These are phyloP conservation scores for Mercurialis annua DNA, from an alignment of 345 rosid genomes.

Conservation along the genomic window DNA sequence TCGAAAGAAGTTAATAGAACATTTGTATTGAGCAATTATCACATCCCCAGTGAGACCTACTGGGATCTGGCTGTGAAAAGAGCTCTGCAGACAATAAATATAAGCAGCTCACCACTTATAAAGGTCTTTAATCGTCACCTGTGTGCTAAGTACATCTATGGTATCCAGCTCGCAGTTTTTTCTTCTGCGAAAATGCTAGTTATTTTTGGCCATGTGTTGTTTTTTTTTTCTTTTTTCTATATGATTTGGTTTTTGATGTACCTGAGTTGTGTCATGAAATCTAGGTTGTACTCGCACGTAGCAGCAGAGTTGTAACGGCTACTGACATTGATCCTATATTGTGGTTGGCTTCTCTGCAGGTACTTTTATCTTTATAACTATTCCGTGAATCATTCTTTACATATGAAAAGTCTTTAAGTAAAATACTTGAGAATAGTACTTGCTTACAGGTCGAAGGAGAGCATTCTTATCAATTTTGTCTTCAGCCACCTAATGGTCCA, in stretches of 20 bases:
- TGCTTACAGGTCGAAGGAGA: conserved; percentile 65
- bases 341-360: conserved; percentile 87
- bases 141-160: neutral
- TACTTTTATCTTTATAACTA: conserved; percentile 13
- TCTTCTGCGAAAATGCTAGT: neutral
- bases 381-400: conserved; percentile 9
- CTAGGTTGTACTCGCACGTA: conserved; percentile 88
- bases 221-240: no score
- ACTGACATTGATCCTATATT: conserved; percentile 67
- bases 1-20: conserved; percentile 43
- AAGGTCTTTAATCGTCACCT: conserved; percentile 42
- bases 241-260: neutral
- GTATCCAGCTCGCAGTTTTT: neutral
- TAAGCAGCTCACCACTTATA: conserved; percentile 45
- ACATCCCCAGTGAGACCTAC: conserved; percentile 47
- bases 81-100: conserved; percentile 60
- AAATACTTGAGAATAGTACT: neutral
- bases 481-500: conserved; percentile 86
- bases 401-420: neutral
- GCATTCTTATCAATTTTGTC: conserved; percentile 81
- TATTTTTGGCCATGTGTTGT: neutral
- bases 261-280: conserved; percentile 21
- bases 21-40: conserved; percentile 54
- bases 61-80: conserved; percentile 63
- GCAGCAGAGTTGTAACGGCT: conserved; percentile 64